Conservation (phyloP, 1,284 basidiomycete species). For the Singerocomus inundabilis region DNA sequence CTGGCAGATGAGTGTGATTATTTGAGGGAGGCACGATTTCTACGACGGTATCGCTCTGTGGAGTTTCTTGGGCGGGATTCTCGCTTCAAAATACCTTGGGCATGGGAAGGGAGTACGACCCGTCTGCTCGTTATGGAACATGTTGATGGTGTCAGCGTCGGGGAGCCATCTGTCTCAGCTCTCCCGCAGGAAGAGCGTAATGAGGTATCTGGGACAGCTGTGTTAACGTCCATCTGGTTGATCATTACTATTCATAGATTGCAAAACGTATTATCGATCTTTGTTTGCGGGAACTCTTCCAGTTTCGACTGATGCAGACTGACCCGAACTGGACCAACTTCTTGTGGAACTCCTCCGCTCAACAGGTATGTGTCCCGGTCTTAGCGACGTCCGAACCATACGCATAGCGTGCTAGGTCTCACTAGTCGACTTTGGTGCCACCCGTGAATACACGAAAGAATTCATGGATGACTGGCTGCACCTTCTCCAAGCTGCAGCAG, state of each 20-base stretch:
- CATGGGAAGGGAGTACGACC: slow-evolving; percentile 78
- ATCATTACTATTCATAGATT: slow-evolving; percentile 53
- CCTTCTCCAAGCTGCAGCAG: slow-evolving; percentile 77
- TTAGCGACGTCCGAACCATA: neutral
- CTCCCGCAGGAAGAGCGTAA: slow-evolving; percentile 70
- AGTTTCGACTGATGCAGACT: slow-evolving; percentile 94
- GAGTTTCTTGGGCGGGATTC: slow-evolving; percentile 55
- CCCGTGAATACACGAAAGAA: slow-evolving; percentile 78
- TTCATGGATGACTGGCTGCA: slow-evolving; percentile 91
- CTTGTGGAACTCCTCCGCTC: slow-evolving; percentile 73
- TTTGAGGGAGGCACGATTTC: slow-evolving; percentile 78
- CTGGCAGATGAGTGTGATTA: slow-evolving; percentile 97
- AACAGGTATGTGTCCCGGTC: slow-evolving; percentile 39
- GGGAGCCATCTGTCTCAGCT: slow-evolving; percentile 52
- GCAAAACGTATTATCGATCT: slow-evolving; percentile 81
- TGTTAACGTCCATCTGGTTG: neutral
- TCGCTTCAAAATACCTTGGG: slow-evolving; percentile 84
- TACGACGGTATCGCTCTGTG: slow-evolving; percentile 58
- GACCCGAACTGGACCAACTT: slow-evolving; percentile 99
- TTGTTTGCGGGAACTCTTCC: slow-evolving; percentile 88
- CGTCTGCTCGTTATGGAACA: slow-evolving; percentile 90
- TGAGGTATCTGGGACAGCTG: slow-evolving; percentile 49
- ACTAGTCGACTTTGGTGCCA: slow-evolving; percentile 96
- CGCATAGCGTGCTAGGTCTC: slow-evolving; percentile 56
- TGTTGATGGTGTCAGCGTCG: slow-evolving; percentile 82